Conservation (phyloP, 208 protist genomes). For the Naegleria gruberi region DNA sequence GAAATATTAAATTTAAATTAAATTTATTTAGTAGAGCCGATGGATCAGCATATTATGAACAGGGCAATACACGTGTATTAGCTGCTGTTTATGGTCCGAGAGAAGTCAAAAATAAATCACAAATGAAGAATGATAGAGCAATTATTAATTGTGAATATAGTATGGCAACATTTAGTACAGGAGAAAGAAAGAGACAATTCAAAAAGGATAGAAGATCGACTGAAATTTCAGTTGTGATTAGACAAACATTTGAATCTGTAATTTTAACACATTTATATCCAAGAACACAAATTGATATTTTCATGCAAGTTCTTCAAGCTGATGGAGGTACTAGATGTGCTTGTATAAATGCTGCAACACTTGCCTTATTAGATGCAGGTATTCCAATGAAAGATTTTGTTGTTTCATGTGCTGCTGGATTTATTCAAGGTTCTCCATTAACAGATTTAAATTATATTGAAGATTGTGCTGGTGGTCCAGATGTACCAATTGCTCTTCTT, state of each 20-base stretch:
- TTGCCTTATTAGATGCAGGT: slow-evolving; percentile 76
- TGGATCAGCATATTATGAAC: slow-evolving; percentile 51
- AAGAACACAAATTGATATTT: slow-evolving; percentile 66
- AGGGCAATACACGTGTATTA: slow-evolving; percentile 50
- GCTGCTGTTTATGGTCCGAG: slow-evolving; percentile 68
- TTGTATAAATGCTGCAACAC: slow-evolving; percentile 66
- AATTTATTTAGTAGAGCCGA: slow-evolving; percentile 52
- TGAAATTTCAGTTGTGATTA: slow-evolving; percentile 14
- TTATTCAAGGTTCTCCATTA: slow-evolving; percentile 49
- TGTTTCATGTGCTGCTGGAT: slow-evolving; percentile 48
- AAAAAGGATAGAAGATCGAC: slow-evolving; percentile 21
- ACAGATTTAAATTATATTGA: slow-evolving; percentile 49
- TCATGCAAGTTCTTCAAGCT: slow-evolving; percentile 63
- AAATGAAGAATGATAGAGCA: slow-evolving; percentile 49
- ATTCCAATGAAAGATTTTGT: slow-evolving; percentile 74
- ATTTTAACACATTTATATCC: slow-evolving; percentile 46
- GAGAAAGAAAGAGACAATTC: slow-evolving; percentile 30
- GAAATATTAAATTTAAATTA: slow-evolving; percentile 50
- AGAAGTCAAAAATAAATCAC: slow-evolving; percentile 40
- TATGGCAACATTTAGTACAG: slow-evolving; percentile 51
- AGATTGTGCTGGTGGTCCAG: slow-evolving; percentile 46
- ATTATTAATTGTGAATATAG: slow-evolving; percentile 57
- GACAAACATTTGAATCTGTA: slow-evolving; percentile 42
- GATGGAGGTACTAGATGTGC: slow-evolving; percentile 58
- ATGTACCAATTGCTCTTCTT: slow-evolving; percentile 54